Evolutionary conservation across 345 rosid species (phyloP), one percentile per base, ranked within the genome.

Genomic region (Excoecaria cochinchinensis): DNA sequence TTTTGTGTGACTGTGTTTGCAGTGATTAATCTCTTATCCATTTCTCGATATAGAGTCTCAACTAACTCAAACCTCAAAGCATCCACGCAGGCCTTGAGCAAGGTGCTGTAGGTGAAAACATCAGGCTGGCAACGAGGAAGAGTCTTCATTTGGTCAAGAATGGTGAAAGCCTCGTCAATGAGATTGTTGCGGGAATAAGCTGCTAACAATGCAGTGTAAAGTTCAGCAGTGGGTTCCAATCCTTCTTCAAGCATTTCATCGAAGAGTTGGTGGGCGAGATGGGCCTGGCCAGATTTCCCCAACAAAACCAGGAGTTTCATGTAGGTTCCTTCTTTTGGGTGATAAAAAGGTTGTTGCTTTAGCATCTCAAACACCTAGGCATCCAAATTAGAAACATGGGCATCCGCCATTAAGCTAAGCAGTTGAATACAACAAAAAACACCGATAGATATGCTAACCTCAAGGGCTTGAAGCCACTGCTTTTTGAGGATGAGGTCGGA

Each of bases 1-100:
- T 92, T 95, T 73, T 91, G 95, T 1, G 99, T 92, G 72, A 95
- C 97, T 0, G 97, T 92, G 76, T 91, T 89, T 6, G 95, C 95
- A 76, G 86, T 80, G 10, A 92, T 91, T 73, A 72, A 63, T 69
- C 97, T 85, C n/a, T 85, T 88, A 25, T 79, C 86, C 99, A 92
- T 92, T 67, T 95, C 80, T 69, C 42, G 82, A 71, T 91, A 89
- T 47, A 92, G 77, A 16, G 80, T 72, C 58, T 88, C 91, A 16
- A 95, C 87, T 70, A 90, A 76, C 56, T 92, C 97, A 25, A 90
- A 92, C 7, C 72, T 76, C 19, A 86, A 82, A 22, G 87, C 82
- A 73, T 95, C 93, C 39, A 90, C 89, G 57, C 92, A 92, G 1
- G 85, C 90, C 75, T 92, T 95, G 47, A 89, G 87, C 44, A 95